Percentiles rank a stretch among this genome's conserved stretches.
Conservation (phyloP, 805 yeast genomes). For the Saturnispora sekii region DNA sequence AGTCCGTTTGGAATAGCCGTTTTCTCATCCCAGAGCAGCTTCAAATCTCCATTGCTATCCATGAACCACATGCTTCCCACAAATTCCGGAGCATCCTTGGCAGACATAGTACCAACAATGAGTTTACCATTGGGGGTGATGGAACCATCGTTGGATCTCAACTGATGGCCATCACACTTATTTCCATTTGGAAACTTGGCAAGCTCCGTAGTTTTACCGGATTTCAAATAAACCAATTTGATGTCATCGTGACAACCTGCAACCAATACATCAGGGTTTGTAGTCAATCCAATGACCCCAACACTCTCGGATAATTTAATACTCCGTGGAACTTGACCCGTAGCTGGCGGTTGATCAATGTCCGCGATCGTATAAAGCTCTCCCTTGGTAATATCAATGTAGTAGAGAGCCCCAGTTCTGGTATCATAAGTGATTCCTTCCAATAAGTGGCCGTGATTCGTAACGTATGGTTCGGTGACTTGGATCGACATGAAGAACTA, state of each 20-base stretch:
- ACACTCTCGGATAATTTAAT: conserved; percentile 32
- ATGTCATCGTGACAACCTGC: conserved; percentile 62
- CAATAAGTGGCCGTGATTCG: conserved; percentile 36
- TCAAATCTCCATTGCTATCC: conserved; percentile 23
- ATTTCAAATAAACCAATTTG: conserved; percentile 39
- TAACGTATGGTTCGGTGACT: conserved; percentile 18
- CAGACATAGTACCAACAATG: conserved; percentile 73
- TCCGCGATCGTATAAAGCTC: conserved; percentile 27
- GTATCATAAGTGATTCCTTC: conserved; percentile 63
- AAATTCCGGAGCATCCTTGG: conserved; percentile 8
- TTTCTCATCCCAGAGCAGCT: conserved; percentile 27
- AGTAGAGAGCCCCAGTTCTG: conserved; percentile 41
- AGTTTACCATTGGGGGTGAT: conserved; percentile 69
- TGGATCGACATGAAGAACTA: conserved; percentile 1
- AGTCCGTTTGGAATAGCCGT: conserved; percentile 65
- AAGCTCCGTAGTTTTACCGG: conserved; percentile 29
- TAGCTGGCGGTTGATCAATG: conserved; percentile 12
- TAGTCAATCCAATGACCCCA: conserved; percentile 68
- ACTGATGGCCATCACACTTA: conserved; percentile 20
- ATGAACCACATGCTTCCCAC: conserved; percentile 49
- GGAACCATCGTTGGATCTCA: conserved; percentile 76
- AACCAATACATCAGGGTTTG: conserved; percentile 41
- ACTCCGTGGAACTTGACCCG: conserved; percentile 25
- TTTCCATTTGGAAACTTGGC: conserved; percentile 32
- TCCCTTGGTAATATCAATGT: conserved; percentile 34